Base-by-base conservation (phyloP, 2,329 filamentous ascomycete genomes). In the Teratosphaeria gauchensis region DNA sequence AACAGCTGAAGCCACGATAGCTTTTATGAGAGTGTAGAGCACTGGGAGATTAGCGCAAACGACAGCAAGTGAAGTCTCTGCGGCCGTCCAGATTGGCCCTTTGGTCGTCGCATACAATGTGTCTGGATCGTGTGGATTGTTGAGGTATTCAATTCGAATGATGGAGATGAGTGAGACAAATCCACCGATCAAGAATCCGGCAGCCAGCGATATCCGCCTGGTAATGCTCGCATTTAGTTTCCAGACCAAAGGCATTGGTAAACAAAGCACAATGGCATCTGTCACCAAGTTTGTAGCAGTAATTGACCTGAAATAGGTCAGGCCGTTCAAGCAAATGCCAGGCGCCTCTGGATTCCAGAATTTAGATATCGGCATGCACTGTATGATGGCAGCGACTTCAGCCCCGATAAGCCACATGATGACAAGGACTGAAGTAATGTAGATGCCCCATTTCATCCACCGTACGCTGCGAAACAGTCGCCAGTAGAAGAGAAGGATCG, bases 21-120 rank as follows among this genome's bases (percentile, higher is more conserved):
- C 14, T 31, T 53, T 53, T 21, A 53, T 31, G 19, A 53, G 51
- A 7, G 31, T 33, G 51, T 53, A 53, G 51, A 53, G 28, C n/a
- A 55, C 16, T 16, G 54, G 54, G 14, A 55, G 54, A 46, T 55
- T 55, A 16, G 31, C 54, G 21, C 54, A 55, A n/a, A 46, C 35
- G 19, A 55, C 54, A 19, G 16, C 54, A n/a, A 55, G 21, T 19
- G 31, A 35, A 5, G 35, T 35, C 21, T 55, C 54, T 14, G 35
- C 35, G 11, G 35, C 54, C 12, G 54, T 38, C 54, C 54, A 55
- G n/a, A 55, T 55, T 7, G 35, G 35, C 19, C 54, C 31, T 42
- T 35, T n/a, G 19, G 54, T 55, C 31, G 54, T 42, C 12, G 21
- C 54, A 24, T 35, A 38, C 12, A 55, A 28, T 8, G 31, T 55